phyloP scores from a whole-genome alignment of 2,329 filamentous ascomycete species.

The Penicillium paneum region DNA sequence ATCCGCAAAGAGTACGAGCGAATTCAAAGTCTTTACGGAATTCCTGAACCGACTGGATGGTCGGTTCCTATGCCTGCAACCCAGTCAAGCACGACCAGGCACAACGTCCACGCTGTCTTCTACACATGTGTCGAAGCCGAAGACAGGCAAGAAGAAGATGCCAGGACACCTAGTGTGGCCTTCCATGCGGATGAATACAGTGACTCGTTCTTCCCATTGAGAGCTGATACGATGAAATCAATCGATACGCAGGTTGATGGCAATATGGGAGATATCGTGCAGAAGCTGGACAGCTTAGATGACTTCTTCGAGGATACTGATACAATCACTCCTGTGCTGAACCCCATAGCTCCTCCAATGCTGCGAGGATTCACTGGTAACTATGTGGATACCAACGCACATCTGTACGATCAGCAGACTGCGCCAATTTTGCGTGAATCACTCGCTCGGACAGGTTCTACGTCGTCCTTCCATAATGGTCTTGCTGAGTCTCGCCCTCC shows the following conservation, averaged over 20 bases:
- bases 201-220: slow-evolving; percentile 72
- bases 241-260: slow-evolving; percentile 63
- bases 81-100: slow-evolving; percentile 79
- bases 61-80: slow-evolving; percentile 89
- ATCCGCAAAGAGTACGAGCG: slow-evolving; percentile 93
- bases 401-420: slow-evolving; percentile 89
- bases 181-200: slow-evolving; percentile 87
- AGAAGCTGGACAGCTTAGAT: slow-evolving; percentile 73
- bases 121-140: slow-evolving; percentile 79
- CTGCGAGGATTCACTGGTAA: slow-evolving; percentile 56
- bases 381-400: slow-evolving; percentile 69
- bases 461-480: slow-evolving; percentile 79
- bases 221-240: slow-evolving; percentile 89
- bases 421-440: slow-evolving; percentile 86
- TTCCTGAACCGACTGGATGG: slow-evolving; percentile 94
- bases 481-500: slow-evolving; percentile 70
- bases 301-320: slow-evolving; percentile 74
- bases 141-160: slow-evolving; percentile 56
- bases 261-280: slow-evolving; percentile 77
- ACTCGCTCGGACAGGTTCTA: slow-evolving; percentile 65
- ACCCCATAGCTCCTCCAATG: slow-evolving; percentile 35
- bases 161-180: slow-evolving; percentile 79
- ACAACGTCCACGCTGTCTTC: slow-evolving; percentile 93
- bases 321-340: slow-evolving; percentile 56
- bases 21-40: slow-evolving; percentile 91